Evolutionary conservation across 495 filamentous ascomycete species (phyloP), one percentile per base, ranked within the genome.

Genomic region (Bombardia bombarda): DNA sequence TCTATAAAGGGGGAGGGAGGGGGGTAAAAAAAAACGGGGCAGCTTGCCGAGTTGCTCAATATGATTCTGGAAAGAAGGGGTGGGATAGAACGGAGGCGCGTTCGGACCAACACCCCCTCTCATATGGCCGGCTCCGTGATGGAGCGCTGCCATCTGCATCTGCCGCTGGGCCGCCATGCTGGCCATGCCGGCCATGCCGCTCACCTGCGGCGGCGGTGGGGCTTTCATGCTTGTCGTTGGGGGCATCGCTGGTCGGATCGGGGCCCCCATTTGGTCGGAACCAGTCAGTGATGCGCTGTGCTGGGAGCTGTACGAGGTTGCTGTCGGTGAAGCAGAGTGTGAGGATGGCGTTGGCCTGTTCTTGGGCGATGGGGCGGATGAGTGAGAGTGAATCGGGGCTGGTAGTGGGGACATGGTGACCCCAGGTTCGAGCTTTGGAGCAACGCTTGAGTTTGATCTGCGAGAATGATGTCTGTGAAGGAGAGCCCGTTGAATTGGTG

Each of bases 11-110:
- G 62, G 62, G 45, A 10, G 32, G 52, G 52, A 52, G 54, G 60
- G 52, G 49, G 48, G 65, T 66, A 62, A n/a, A 70, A 74, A 50
- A 60, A 73, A 69, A 67, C 59, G 78, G 80, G 83, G 58, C 69
- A 80, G 73, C 90, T 86, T 90, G 86, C 92, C 92, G 70, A 98
- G 83, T 75, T 96, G 90, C 66, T 95, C 85, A 63, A 90, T 87
- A 69, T 97, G 92, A 62, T 83, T 88, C 60, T 94, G 86, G 62
- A 94, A 95, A 18, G 66, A 67, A 10, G 84, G 79, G 42, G 87
- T 82, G 28, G 84, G 80, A 51, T 92, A 95, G 64, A 83, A 90
- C 32, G 69, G 52, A 39, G 66, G 38, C 50, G 66, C 19, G 53
- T 49, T 57, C 43, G 55, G 43, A 30, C 51, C 31, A 34, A 57